These are phyloP conservation scores for Clonostachys solani DNA, from an alignment of 2,329 filamentous ascomycete genomes.

Conservation along the genomic window DNA sequence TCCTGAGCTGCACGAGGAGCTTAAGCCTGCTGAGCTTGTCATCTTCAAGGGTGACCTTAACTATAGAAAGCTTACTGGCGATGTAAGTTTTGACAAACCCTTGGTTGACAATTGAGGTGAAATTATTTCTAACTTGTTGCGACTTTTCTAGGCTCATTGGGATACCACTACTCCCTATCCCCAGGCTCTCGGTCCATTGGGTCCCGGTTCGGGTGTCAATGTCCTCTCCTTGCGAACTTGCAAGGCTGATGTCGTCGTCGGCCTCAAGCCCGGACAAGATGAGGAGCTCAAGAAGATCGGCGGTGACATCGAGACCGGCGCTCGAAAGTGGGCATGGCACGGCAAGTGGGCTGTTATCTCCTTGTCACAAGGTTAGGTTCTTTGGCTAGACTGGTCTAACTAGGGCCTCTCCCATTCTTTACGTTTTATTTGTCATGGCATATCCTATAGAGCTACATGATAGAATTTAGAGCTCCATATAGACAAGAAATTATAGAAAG, in stretches of 20 bases:
- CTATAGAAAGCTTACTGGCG: slow-evolving; percentile 86
- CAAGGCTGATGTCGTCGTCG: slow-evolving; percentile 95
- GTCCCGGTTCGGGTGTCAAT: slow-evolving; percentile 76
- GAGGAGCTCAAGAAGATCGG: slow-evolving; percentile 69
- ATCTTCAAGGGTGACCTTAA: slow-evolving; percentile 98
- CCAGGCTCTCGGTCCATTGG: slow-evolving; percentile 81
- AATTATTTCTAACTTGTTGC: neutral
- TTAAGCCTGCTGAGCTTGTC: slow-evolving; percentile 80
- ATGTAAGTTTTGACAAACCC: slow-evolving; percentile 53
- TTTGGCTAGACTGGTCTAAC: slow-evolving; percentile 8
- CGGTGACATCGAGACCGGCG: slow-evolving; percentile 60
- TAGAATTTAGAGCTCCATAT: neutral
- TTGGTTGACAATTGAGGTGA: neutral
- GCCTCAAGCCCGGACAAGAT: slow-evolving; percentile 76
- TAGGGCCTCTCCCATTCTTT: neutral
- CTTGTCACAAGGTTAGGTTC: slow-evolving; percentile 21
- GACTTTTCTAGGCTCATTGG: slow-evolving; percentile 50
- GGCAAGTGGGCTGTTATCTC: slow-evolving; percentile 95
- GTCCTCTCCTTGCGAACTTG: slow-evolving; percentile 86
- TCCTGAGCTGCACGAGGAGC: slow-evolving; percentile 66
- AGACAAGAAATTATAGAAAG: neutral
- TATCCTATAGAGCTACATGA: neutral
- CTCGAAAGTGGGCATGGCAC: slow-evolving; percentile 88
- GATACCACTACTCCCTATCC: slow-evolving; percentile 82
- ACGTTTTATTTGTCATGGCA: neutral